Evolutionary conservation across 2,329 filamentous ascomycete species (phyloP), one percentile per base, ranked within the genome.

Genomic region (Fusarium udum): DNA sequence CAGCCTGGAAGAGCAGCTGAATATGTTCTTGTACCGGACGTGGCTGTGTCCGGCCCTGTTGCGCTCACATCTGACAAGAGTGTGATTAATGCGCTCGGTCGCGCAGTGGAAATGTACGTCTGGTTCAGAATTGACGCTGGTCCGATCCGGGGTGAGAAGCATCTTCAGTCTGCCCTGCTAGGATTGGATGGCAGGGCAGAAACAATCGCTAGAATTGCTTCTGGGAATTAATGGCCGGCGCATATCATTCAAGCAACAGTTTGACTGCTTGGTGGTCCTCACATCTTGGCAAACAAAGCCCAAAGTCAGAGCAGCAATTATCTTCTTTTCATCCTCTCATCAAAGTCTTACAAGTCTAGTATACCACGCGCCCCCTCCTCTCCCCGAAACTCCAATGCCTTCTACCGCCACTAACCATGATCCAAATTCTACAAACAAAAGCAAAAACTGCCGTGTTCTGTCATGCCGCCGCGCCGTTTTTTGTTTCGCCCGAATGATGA

Each of bases 311-410:
- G 43, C 31, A 52, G 43, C n/a, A 58, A 31, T 48, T 58, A 5
- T 32, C 18, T 40, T 34, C 24, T 51, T 24, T 53, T 60, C 39
- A 64, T 64, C 60, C 24, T 32, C 67, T 63, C 57, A 40, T 72
- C 52, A 42, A 64, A 64, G 53, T 68, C 28, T 68, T 72, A 65
- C 68, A 72, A 58, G 45, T 72, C 64, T 72, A 72, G 51, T 69
- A 55, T 53, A 64, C 40, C 36, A 40, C n/a, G 16, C 26, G 20
- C 26, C 46, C 42, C 53, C 34, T 52, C 28, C n/a, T 14, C 68
- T 24, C 68, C 52, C 57, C 42, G 28, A 64, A 72, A 72, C 69
- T 69, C 69, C 69, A 49, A 69, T 69, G 59, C 42, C 45, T 46
- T 70, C 62, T 71, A 67, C 67, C 31, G 12, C 48, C 40, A 11